Percentiles rank a stretch among this genome's conserved stretches.
phyloP scores from a whole-genome alignment of 2,329 filamentous ascomycete species.

The Colletotrichum tropicicola region DNA sequence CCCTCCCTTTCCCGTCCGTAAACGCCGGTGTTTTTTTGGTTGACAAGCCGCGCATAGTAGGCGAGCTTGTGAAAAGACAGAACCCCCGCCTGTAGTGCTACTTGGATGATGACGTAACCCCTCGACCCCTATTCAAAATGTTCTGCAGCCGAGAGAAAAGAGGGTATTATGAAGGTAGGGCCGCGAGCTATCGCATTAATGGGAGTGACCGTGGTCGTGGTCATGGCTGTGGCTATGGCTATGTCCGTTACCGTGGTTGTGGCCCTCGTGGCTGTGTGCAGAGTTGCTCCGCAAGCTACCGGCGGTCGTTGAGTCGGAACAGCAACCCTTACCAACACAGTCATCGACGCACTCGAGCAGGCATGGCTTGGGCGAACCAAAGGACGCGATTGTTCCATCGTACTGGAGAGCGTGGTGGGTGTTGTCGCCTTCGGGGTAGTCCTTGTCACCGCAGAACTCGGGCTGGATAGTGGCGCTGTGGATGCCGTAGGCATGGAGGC shows the following conservation, averaged over 20 bases:
- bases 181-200: neutral
- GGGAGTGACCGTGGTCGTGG: constrained; percentile 19
- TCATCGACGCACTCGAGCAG: constrained; percentile 63
- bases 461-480: constrained; percentile 98
- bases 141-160: neutral
- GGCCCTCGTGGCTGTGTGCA: constrained; percentile 36
- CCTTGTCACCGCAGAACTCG: constrained; percentile 74
- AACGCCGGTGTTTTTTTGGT: constrained; percentile 19
- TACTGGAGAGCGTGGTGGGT: constrained; percentile 41
- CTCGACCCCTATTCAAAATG: neutral
- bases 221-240: constrained; percentile 1
- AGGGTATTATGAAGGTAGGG: neutral
- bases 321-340: constrained; percentile 57
- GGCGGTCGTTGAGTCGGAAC: constrained; percentile 42
- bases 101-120: neutral
- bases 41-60: neutral
- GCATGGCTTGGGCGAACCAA: constrained; percentile 42
- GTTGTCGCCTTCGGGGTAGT: constrained; percentile 50
- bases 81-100: neutral
- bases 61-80: neutral
- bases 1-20: constrained; percentile 8
- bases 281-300: constrained; percentile 43
- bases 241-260: constrained; percentile 34
- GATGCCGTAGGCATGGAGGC: constrained; percentile 94
- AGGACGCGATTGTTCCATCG: constrained; percentile 44